Evolutionary conservation across 202 grass and related monocot species (phyloP).

Genomic region (Carex arenaria): DNA sequence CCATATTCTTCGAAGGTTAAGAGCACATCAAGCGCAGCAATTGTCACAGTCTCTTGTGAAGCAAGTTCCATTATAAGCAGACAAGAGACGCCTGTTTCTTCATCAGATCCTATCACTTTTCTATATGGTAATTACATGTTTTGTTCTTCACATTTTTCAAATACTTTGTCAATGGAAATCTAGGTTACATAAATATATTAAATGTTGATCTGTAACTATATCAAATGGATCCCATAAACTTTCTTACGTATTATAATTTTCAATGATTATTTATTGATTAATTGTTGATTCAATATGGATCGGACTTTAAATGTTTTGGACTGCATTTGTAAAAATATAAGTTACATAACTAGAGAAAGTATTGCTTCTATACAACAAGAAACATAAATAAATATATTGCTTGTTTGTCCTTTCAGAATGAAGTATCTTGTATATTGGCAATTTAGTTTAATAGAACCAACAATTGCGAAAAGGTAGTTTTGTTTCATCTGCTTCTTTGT

Average conservation of each 20-base stretch:
- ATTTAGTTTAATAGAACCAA: neutral
- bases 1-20: constrained; percentile 36
- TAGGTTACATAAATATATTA: neutral
- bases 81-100: constrained; percentile 65
- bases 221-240: neutral
- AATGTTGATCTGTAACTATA: neutral
- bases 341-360: neutral
- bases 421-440: constrained; percentile 4
- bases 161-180: neutral
- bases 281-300: neutral
- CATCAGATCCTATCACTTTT: constrained; percentile 56
- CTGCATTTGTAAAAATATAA: neutral
- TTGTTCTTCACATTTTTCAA: neutral
- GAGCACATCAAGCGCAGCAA: constrained; percentile 40
- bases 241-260: neutral
- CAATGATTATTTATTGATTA: neutral
- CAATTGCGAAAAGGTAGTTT: constrained; percentile 2
- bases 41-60: constrained; percentile 57
- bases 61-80: constrained; percentile 64
- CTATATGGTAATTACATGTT: constrained; percentile 61
- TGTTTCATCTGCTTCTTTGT: constrained; percentile 2
- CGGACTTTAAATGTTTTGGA: neutral
- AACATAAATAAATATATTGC: neutral
- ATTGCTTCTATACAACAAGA: neutral
- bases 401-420: neutral